These are phyloP conservation scores for Rhizopus microsporus DNA, from an alignment of 371 early-diverging fungal genomes.

Conservation along the genomic window DNA sequence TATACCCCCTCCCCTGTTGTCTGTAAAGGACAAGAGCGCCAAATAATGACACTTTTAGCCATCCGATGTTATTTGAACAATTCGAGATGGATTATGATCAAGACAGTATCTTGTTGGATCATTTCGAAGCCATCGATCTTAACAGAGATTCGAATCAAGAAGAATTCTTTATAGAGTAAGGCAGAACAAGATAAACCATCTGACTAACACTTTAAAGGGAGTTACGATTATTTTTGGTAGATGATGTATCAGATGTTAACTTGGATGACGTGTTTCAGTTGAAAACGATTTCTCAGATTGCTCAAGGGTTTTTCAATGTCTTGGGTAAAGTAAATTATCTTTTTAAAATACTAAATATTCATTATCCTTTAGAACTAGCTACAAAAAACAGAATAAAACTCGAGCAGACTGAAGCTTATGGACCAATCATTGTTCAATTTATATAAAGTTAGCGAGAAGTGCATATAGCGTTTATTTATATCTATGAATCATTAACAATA, in stretches of 20 bases:
- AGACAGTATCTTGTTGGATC: background rate
- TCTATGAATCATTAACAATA: too few species aligned
- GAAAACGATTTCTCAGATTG: background rate
- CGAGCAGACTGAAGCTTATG: constrained; percentile 12
- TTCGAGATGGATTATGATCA: background rate
- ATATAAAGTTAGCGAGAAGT: background rate
- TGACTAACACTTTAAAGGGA: background rate
- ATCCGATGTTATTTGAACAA: background rate
- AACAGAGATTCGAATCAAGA: background rate
- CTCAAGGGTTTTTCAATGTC: constrained; percentile 4
- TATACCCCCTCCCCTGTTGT: background rate
- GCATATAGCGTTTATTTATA: too few species aligned
- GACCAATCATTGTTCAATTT: constrained; percentile 1
- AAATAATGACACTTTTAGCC: background rate
- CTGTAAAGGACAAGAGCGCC: background rate
- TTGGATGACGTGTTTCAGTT: constrained; percentile 7
- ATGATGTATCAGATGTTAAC: background rate
- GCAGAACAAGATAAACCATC: background rate
- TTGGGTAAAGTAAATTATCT: constrained; percentile 3
- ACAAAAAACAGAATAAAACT: constrained; percentile 1
- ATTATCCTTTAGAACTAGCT: constrained; percentile 9
- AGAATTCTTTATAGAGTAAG: background rate
- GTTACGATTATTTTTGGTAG: background rate
- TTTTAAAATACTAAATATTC: background rate
- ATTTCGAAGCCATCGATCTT: background rate